Evolutionary conservation across 345 rosid species (phyloP), one percentile per base, ranked within the genome.

Genomic region (Barbarea vulgaris): DNA sequence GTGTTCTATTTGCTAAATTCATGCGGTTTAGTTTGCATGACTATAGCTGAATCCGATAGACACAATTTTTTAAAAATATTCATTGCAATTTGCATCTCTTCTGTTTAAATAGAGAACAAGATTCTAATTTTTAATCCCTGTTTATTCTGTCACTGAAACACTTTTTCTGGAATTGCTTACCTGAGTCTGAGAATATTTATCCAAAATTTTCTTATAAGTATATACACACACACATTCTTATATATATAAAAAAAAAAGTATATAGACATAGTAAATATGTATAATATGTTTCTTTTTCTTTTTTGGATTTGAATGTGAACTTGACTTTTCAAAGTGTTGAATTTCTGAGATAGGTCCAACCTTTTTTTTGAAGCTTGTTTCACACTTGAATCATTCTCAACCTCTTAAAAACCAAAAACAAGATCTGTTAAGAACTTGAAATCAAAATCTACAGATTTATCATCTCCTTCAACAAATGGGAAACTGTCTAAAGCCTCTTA

Each of bases 391-490:
- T 61, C 41, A 50, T n/a, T 50, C 7, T 50, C 51, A 50, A 37
- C 76, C 41, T 22, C 75, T 9, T n/a, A 34, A 48, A 15, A 50
- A n/a, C n/a, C 4, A 25, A 7, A 24, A 31, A 46, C 15, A 48
- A 13, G 50, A 70, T 59, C 28, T 33, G 18, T 56, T 21, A 24
- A 21, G 25, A 59, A 15, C 14, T 58, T 47, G 58, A 59, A 47
- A 46, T 8, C 14, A 70, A 70, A 59, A 48, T n/a, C 37, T 30
- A 22, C 50, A 50, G 10, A 48, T 22, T 22, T 1, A 22, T 59
- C 15, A 71, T 60, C 57, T 44, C 31, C 46, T 46, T 31, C 66
- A 4, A 15, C 57, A 58, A 58, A 70, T 70, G 74, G 74, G 74
- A 58, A 70, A 70, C 13, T 70, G 74, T 58, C 57, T 70, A 58